phyloP scores from a whole-genome alignment of 352 stramenopile genomes.

The Globisporangium sylvaticum region DNA sequence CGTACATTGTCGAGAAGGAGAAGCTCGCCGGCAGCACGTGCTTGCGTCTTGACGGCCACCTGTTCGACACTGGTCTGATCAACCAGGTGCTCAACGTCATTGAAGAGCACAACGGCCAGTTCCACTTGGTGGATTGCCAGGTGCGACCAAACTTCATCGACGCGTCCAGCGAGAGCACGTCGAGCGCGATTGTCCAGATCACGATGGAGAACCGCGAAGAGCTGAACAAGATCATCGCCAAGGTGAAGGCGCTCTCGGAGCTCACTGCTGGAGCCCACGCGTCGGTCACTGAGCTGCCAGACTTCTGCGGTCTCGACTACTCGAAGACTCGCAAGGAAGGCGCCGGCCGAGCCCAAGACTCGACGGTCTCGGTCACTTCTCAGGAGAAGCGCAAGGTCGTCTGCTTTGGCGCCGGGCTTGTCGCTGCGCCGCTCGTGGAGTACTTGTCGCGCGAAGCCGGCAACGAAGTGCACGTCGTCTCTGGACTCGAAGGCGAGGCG shows the following conservation, averaged over 20 bases:
- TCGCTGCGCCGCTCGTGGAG: slow-evolving; percentile 81
- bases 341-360: slow-evolving; percentile 23
- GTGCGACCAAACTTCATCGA: slow-evolving; percentile 79
- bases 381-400: slow-evolving; percentile 80
- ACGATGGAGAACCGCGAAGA: slow-evolving; percentile 70
- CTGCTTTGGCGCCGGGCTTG: slow-evolving; percentile 83
- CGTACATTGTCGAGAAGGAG: slow-evolving; percentile 66
- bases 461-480: slow-evolving; percentile 77
- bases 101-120: slow-evolving; percentile 84
- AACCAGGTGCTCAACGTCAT: slow-evolving; percentile 95
- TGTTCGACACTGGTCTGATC: slow-evolving; percentile 96
- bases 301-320: slow-evolving; percentile 75
- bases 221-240: slow-evolving; percentile 82
- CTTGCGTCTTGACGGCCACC: slow-evolving; percentile 86
- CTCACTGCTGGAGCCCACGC: slow-evolving; percentile 85
- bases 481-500: slow-evolving; percentile 67
- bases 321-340: slow-evolving; percentile 68
- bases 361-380: slow-evolving; percentile 37
- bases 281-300: slow-evolving; percentile 73
- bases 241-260: slow-evolving; percentile 81
- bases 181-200: slow-evolving; percentile 77
- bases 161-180: slow-evolving; percentile 37
- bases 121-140: slow-evolving; percentile 90
- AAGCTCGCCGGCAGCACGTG: slow-evolving; percentile 77
- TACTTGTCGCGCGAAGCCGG: slow-evolving; percentile 72